Conservation (phyloP, 2,329 filamentous ascomycete genomes). For the Seiridium unicorne region DNA sequence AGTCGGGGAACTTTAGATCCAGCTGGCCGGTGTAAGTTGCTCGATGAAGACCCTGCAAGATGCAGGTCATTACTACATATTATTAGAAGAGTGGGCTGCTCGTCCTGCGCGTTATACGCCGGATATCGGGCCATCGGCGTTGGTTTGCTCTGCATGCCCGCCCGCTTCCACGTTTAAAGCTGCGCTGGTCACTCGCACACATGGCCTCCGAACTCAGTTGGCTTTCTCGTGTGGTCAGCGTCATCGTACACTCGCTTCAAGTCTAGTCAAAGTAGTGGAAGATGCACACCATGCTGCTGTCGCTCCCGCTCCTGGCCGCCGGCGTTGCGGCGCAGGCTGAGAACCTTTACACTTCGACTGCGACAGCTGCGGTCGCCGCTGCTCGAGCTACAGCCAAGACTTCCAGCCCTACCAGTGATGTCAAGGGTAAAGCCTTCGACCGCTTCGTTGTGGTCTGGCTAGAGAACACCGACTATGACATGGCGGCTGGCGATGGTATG, state of each 20-base stretch:
- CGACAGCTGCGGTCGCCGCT: constrained; percentile 46
- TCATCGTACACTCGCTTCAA: neutral
- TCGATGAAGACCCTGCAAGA: neutral
- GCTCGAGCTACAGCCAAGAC: constrained; percentile 61
- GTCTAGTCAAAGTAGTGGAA: constrained; percentile 7
- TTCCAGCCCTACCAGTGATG: constrained; percentile 57
- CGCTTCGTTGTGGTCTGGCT: constrained; percentile 73
- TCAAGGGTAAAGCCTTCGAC: constrained; percentile 71
- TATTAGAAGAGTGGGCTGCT: neutral
- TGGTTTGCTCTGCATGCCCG: neutral
- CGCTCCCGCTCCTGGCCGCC: constrained; percentile 18
- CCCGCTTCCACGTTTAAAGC: neutral
- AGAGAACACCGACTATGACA: constrained; percentile 71
- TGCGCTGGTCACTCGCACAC: neutral
- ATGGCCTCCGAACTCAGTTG: neutral
- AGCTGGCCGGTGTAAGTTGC: neutral
- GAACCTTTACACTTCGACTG: constrained; percentile 49
- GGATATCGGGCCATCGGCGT: neutral
- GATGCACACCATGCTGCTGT: constrained; percentile 22
- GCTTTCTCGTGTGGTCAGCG: neutral
- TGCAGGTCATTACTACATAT: neutral
- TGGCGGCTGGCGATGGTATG: constrained; percentile 61
- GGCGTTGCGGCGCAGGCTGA: constrained; percentile 17
- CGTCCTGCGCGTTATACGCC: neutral
- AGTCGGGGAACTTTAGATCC: neutral